Conservation (phyloP, 768 basidiomycete genomes). For the Xerocomus potaroensis region DNA sequence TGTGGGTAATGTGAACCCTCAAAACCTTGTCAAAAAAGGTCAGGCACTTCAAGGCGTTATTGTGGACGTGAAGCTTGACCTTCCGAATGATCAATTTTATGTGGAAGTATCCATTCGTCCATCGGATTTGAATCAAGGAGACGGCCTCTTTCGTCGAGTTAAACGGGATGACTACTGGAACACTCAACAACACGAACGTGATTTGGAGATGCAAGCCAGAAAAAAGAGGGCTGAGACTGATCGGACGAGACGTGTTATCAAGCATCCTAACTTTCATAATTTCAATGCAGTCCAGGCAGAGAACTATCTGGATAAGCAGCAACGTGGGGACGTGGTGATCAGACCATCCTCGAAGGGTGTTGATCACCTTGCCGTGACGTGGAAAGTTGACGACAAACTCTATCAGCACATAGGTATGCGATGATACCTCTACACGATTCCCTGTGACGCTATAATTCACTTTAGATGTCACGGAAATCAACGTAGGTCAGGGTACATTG, state of each 20-base stretch:
- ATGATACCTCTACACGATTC: neutral
- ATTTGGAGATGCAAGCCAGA: slow-evolving; percentile 67
- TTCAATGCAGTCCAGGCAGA: slow-evolving; percentile 90
- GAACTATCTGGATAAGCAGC: slow-evolving; percentile 80
- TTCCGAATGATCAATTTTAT: slow-evolving; percentile 56
- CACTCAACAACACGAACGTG: slow-evolving; percentile 55
- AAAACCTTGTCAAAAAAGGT: slow-evolving; percentile 62
- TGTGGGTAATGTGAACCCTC: slow-evolving; percentile 33
- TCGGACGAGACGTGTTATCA: slow-evolving; percentile 79
- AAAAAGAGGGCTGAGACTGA: slow-evolving; percentile 86
- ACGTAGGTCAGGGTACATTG: slow-evolving; percentile 64
- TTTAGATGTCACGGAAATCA: slow-evolving; percentile 77
- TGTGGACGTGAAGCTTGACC: slow-evolving; percentile 61
- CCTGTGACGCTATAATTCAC: slow-evolving; percentile 4
- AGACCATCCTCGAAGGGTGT: slow-evolving; percentile 92
- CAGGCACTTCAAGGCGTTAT: slow-evolving; percentile 80
- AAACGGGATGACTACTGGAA: slow-evolving; percentile 64
- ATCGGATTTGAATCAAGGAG: slow-evolving; percentile 56
- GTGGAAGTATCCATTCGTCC: slow-evolving; percentile 74
- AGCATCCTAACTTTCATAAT: slow-evolving; percentile 98
- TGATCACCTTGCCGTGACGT: slow-evolving; percentile 94
- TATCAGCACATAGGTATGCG: slow-evolving; percentile 92
- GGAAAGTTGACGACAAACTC: slow-evolving; percentile 96
- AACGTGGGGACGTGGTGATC: slow-evolving; percentile 94
- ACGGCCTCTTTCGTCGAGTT: slow-evolving; percentile 57